These are phyloP conservation scores for Chlorophyllum brunneum DNA, from an alignment of 768 basidiomycete species.

Conservation along the genomic window DNA sequence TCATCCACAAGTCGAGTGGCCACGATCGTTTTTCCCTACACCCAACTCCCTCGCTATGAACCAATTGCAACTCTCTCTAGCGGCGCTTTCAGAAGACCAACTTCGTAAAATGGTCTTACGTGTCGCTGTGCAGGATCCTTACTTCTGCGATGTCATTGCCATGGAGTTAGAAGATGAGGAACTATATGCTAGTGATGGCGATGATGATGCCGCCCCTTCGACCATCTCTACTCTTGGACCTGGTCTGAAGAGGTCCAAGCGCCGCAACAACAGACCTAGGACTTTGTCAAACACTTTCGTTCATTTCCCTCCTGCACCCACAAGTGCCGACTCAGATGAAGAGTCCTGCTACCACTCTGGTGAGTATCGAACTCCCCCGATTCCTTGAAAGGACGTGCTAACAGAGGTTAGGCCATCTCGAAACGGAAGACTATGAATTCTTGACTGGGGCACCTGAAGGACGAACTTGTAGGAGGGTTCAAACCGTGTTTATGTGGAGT, in stretches of 20 bases:
- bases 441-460: constrained; percentile 32
- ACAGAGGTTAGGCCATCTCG: constrained; percentile 27
- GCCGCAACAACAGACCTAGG: neutral
- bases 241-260: constrained; percentile 13
- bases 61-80: constrained; percentile 31
- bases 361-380: constrained; percentile 15
- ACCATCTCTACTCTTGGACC: constrained; percentile 14
- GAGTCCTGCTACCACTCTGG: constrained; percentile 34
- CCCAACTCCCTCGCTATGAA: constrained; percentile 12
- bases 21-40: constrained; percentile 13
- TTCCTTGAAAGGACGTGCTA: neutral
- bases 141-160: constrained; percentile 34
- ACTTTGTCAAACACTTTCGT: constrained; percentile 7
- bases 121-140: constrained; percentile 30
- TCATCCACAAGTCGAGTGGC: constrained; percentile 19
- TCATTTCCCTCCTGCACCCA: constrained; percentile 3
- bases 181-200: neutral
- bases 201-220: constrained; percentile 14
- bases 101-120: constrained; percentile 37
- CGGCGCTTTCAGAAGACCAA: constrained; percentile 30
- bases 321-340: constrained; percentile 5
- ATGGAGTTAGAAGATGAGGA: constrained; percentile 28
- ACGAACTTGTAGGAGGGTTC: constrained; percentile 25
- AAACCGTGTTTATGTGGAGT: constrained; percentile 41
- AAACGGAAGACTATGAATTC: constrained; percentile 39